These are phyloP conservation scores for Neocallimastix lanati DNA, from an alignment of 192 early-diverging fungal species.

Conservation along the genomic window DNA sequence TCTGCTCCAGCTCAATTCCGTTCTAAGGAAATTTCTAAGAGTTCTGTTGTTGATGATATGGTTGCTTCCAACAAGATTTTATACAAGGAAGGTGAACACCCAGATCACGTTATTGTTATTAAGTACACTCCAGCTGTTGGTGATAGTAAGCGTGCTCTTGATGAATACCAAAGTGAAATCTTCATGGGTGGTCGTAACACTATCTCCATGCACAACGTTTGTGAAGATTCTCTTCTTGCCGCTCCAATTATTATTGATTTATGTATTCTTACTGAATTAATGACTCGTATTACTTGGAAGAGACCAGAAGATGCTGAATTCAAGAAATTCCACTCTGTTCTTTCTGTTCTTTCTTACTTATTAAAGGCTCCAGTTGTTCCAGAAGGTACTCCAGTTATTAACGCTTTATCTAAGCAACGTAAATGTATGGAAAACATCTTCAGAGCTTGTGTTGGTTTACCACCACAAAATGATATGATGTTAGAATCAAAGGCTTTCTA, in stretches of 20 bases:
- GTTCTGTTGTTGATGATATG: slow-evolving; percentile 98
- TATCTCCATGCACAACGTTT: slow-evolving; percentile 95
- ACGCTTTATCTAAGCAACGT: slow-evolving; percentile 88
- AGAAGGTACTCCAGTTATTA: slow-evolving; percentile 77
- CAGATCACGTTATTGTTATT: slow-evolving; percentile 85
- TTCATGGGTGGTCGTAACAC: slow-evolving; percentile 97
- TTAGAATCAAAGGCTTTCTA: slow-evolving; percentile 29
- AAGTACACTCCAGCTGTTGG: slow-evolving; percentile 96
- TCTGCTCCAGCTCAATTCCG: slow-evolving; percentile 95
- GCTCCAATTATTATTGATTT: slow-evolving; percentile 94
- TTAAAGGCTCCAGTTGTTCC: slow-evolving; percentile 95
- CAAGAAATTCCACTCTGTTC: slow-evolving; percentile 79
- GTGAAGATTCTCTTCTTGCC: slow-evolving; percentile 96
- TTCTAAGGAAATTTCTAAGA: slow-evolving; percentile 98
- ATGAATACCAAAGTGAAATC: slow-evolving; percentile 96
- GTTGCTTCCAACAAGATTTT: slow-evolving; percentile 83
- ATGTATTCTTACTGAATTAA: slow-evolving; percentile 84
- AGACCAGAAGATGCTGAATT: slow-evolving; percentile 46
- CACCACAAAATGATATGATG: slow-evolving; percentile 92
- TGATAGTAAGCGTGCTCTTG: slow-evolving; percentile 92
- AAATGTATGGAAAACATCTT: slow-evolving; percentile 95
- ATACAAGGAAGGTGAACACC: slow-evolving; percentile 63
- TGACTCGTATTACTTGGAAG: slow-evolving; percentile 88
- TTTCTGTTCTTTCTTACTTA: slow-evolving; percentile 85
- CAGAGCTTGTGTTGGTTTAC: slow-evolving; percentile 84